Percentiles rank a stretch among this genome's conserved stretches.
phyloP scores from a whole-genome alignment of 2,329 filamentous ascomycete genomes.

The Fusarium newnesense region DNA sequence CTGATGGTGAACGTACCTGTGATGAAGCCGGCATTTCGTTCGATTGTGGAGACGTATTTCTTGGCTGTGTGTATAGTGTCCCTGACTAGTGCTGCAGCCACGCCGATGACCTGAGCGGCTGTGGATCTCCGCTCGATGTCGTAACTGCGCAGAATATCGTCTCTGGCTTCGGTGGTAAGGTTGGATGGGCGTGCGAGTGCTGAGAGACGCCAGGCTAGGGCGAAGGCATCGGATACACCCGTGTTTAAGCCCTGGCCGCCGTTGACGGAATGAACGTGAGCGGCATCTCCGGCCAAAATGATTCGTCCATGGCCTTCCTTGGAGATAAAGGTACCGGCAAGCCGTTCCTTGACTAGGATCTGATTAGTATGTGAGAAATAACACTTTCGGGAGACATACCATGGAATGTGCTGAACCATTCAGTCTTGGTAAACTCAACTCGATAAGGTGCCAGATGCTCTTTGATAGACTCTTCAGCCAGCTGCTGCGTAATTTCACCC shows the following conservation, averaged over 20 bases:
- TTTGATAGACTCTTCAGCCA: conserved; percentile 54
- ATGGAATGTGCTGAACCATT: conserved; percentile 63
- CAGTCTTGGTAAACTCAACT: conserved; percentile 55
- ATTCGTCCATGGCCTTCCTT: conserved; percentile 55
- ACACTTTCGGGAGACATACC: conserved; percentile 38
- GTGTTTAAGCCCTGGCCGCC: conserved; percentile 70
- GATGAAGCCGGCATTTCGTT: conserved; percentile 60
- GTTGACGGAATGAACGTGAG: conserved; percentile 65
- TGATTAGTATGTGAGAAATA: neutral
- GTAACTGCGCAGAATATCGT: conserved; percentile 54
- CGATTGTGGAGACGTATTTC: conserved; percentile 58
- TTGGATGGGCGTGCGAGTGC: conserved; percentile 41
- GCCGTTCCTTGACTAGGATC: conserved; percentile 53
- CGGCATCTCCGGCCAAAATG: conserved; percentile 66
- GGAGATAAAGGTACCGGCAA: conserved; percentile 53
- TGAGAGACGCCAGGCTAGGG: conserved; percentile 63
- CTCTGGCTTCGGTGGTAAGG: neutral
- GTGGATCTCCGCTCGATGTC: conserved; percentile 56
- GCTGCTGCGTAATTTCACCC: conserved; percentile 54
- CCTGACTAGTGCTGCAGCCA: conserved; percentile 58
- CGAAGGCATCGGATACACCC: conserved; percentile 66
- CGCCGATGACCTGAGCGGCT: conserved; percentile 57
- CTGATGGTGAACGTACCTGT: conserved; percentile 48
- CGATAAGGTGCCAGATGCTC: conserved; percentile 56
- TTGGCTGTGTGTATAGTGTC: conserved; percentile 57